Evolutionary conservation across 2,329 filamentous ascomycete species (phyloP).

Genomic region (Nemania diffusa): DNA sequence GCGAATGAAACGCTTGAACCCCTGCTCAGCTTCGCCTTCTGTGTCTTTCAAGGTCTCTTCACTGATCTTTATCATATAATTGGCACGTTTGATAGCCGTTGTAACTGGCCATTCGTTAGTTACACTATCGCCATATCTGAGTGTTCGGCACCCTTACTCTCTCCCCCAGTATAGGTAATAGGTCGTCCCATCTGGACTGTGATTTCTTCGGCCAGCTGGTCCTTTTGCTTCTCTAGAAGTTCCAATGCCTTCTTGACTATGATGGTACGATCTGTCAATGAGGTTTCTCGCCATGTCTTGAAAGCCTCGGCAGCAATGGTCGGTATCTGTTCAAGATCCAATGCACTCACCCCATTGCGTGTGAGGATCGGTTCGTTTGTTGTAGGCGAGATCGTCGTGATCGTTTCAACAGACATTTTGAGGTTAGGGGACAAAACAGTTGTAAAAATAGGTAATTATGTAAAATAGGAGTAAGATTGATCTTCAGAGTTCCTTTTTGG

Average conservation of each 20-base stretch:
- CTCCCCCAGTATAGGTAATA: constrained; percentile 84
- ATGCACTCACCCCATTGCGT: constrained; percentile 76
- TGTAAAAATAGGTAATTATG: background rate
- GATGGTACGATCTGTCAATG: constrained; percentile 77
- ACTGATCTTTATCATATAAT: constrained; percentile 87
- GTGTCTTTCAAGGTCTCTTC: constrained; percentile 82
- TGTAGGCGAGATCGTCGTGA: constrained; percentile 86
- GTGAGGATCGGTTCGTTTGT: constrained; percentile 87
- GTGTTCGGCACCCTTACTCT: constrained; percentile 54
- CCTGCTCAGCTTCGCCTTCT: constrained; percentile 82
- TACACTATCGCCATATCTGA: background rate
- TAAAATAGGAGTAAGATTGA: background rate
- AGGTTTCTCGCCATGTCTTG: constrained; percentile 77
- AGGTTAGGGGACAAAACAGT: too few relatives aligned
- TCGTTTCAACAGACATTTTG: constrained; percentile 71
- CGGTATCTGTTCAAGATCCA: constrained; percentile 78
- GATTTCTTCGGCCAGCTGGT: constrained; percentile 84
- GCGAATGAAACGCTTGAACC: constrained; percentile 89
- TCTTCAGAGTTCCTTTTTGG: background rate
- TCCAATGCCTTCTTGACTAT: constrained; percentile 85
- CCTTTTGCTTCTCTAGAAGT: constrained; percentile 74
- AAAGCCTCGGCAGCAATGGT: constrained; percentile 79
- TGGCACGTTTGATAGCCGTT: constrained; percentile 85
- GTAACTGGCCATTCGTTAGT: constrained; percentile 58
- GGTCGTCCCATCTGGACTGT: constrained; percentile 96